phyloP scores from a whole-genome alignment of 1,284 basidiomycete species.

The Ustilago shanxiensis region DNA sequence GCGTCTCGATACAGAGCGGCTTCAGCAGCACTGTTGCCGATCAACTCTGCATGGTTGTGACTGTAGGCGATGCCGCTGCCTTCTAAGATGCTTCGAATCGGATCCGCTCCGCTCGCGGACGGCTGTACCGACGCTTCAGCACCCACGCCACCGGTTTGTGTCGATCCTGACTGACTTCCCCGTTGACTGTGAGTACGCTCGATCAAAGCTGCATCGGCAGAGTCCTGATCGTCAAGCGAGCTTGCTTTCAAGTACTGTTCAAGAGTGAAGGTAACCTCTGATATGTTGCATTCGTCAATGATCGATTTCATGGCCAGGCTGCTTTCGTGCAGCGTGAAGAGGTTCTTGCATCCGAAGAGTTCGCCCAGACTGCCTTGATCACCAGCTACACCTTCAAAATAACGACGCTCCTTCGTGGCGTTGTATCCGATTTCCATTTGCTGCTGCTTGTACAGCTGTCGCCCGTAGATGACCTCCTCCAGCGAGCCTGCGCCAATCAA shows the following conservation, averaged over 20 bases:
- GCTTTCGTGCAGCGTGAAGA: conserved; percentile 82
- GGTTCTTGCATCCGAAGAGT: conserved; percentile 83
- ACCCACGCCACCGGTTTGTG: neutral
- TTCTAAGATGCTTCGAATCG: conserved; percentile 34
- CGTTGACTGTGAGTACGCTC: conserved; percentile 25
- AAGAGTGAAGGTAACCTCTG: conserved; percentile 42
- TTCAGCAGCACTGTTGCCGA: conserved; percentile 34
- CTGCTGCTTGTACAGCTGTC: conserved; percentile 89
- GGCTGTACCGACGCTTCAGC: neutral
- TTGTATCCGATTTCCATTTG: conserved; percentile 85
- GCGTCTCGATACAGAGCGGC: conserved; percentile 24
- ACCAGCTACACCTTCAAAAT: conserved; percentile 84
- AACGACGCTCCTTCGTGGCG: conserved; percentile 72
- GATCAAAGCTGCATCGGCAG: conserved; percentile 20
- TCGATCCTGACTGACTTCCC: conserved; percentile 1
- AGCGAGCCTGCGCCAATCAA: conserved; percentile 58
- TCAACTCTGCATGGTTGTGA: conserved; percentile 34
- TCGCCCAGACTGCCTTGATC: conserved; percentile 81
- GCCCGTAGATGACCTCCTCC: conserved; percentile 76
- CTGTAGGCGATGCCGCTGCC: conserved; percentile 40
- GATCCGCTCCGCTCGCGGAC: conserved; percentile 7
- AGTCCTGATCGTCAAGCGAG: conserved; percentile 18
- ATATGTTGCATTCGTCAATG: conserved; percentile 57
- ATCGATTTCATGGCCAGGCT: conserved; percentile 48
- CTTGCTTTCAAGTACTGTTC: conserved; percentile 29